A percentile compares a stretch with the other conserved stretches of the same genome.
Conservation (phyloP, 768 basidiomycete genomes). For the Pleurotus eryngii region DNA sequence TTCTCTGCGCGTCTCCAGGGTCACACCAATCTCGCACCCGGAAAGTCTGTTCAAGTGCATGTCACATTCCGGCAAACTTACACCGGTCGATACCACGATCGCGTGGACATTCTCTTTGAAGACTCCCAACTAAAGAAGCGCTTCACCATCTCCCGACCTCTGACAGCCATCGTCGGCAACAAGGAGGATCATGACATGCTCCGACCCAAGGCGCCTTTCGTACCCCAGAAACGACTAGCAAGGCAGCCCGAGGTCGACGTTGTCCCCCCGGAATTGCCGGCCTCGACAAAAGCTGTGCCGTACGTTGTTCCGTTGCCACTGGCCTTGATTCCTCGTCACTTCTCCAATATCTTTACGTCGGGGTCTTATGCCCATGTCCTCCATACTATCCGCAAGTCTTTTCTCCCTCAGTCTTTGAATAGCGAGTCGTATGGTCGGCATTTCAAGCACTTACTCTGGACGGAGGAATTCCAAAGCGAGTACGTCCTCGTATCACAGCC, state of each 20-base stretch:
- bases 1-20: conserved; percentile 21
- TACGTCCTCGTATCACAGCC: conserved; percentile 14
- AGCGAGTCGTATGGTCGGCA: conserved; percentile 36
- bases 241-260: conserved; percentile 27
- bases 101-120: conserved; percentile 44
- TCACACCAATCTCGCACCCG: conserved; percentile 17
- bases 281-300: conserved; percentile 32
- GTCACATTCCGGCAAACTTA: conserved; percentile 32
- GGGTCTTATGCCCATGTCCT: conserved; percentile 20
- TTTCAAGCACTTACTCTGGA: conserved; percentile 44
- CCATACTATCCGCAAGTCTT: conserved; percentile 22
- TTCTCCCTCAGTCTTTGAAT: conserved; percentile 35
- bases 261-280: conserved; percentile 33
- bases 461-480: conserved; percentile 48
- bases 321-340: conserved; percentile 33
- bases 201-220: conserved; percentile 43
- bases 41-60: conserved; percentile 22
- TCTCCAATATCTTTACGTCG: conserved; percentile 28
- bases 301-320: conserved; percentile 38
- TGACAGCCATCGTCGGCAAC: conserved; percentile 47
- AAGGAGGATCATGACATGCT: conserved; percentile 46
- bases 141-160: conserved; percentile 45
- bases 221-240: conserved; percentile 17
- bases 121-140: conserved; percentile 26
- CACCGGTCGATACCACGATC: conserved; percentile 44